Conservation (phyloP, 192 early-diverging fungal species). For the Dispira parvispora region DNA sequence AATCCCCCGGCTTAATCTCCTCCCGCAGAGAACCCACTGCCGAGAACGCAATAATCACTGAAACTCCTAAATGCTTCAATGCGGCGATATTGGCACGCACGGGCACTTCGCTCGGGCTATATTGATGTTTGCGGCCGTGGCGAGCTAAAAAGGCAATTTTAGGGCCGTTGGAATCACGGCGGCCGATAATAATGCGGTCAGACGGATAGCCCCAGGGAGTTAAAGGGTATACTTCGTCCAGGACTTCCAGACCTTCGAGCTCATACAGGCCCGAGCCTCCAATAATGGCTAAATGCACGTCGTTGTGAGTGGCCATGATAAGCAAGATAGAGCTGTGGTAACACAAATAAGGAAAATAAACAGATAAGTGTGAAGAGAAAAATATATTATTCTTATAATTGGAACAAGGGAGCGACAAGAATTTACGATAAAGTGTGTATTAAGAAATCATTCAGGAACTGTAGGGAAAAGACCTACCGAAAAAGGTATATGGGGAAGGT, state of each 20-base stretch:
- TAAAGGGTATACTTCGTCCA: slow-evolving; percentile 68
- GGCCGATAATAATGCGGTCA: slow-evolving; percentile 68
- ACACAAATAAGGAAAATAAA: too few relatives aligned
- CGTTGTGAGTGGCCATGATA: slow-evolving; percentile 8
- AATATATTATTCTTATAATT: too few relatives aligned
- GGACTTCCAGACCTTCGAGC: slow-evolving; percentile 59
- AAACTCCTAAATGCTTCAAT: slow-evolving; percentile 81
- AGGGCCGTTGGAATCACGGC: slow-evolving; percentile 39
- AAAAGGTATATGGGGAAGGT: too few relatives aligned
- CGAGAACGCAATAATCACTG: slow-evolving; percentile 88
- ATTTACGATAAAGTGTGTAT: too few relatives aligned
- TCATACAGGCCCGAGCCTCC: slow-evolving; percentile 90
- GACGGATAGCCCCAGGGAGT: slow-evolving; percentile 87
- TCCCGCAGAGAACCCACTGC: slow-evolving; percentile 91
- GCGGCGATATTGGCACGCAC: slow-evolving; percentile 95
- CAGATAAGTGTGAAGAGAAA: too few relatives aligned
- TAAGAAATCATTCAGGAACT: too few relatives aligned
- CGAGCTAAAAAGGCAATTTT: slow-evolving; percentile 93
- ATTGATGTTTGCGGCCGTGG: slow-evolving; percentile 79
- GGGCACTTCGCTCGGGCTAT: slow-evolving; percentile 81
- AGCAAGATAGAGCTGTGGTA: not conserved
- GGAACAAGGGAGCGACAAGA: too few relatives aligned
- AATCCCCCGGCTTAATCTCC: slow-evolving; percentile 86
- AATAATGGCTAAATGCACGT: slow-evolving; percentile 79
- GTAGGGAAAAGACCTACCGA: too few relatives aligned